Percentiles rank a stretch among this genome's conserved stretches.
Evolutionary conservation across 257 asterid species (phyloP).

Genomic region (Scutellaria minor): DNA sequence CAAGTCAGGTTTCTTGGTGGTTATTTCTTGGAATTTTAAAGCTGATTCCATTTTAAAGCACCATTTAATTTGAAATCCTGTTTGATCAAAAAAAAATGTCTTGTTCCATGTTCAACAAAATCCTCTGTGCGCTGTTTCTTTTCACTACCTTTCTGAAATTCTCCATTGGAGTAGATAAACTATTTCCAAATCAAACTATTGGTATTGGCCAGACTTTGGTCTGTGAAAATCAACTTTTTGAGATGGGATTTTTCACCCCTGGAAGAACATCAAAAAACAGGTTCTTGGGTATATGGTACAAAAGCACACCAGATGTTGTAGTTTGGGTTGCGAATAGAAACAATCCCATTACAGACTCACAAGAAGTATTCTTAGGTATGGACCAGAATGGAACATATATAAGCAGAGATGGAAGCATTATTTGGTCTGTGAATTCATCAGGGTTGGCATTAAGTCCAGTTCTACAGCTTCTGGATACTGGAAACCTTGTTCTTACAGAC

Average conservation of each 20-base stretch:
- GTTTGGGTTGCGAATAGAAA: constrained; percentile 41
- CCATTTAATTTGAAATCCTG: too few relatives aligned
- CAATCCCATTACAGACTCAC: constrained; percentile 22
- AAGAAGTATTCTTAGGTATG: not conserved
- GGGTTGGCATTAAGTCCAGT: not conserved
- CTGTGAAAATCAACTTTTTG: constrained; percentile 31
- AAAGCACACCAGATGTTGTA: constrained; percentile 5
- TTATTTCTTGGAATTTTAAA: too few relatives aligned
- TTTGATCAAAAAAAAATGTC: too few relatives aligned
- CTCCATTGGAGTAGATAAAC: constrained; percentile 5
- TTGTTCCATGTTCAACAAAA: too few relatives aligned
- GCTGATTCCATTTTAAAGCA: too few relatives aligned
- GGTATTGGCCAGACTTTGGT: constrained; percentile 30
- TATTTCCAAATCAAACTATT: constrained; percentile 20
- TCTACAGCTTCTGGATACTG: constrained; percentile 2
- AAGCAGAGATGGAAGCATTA: not conserved
- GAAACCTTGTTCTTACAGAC: constrained; percentile 35
- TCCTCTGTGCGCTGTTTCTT: not conserved
- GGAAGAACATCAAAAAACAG: not conserved
- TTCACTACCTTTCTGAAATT: not conserved
- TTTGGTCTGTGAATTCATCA: not conserved
- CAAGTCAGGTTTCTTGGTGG: too few relatives aligned
- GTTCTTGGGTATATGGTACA: constrained; percentile 16
- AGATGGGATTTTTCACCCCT: constrained; percentile 11
- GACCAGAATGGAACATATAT: not conserved